A percentile compares a stretch with the other conserved stretches of the same genome.
phyloP scores from a whole-genome alignment of 306 rosid species.

The Lathyrus aphaca region DNA sequence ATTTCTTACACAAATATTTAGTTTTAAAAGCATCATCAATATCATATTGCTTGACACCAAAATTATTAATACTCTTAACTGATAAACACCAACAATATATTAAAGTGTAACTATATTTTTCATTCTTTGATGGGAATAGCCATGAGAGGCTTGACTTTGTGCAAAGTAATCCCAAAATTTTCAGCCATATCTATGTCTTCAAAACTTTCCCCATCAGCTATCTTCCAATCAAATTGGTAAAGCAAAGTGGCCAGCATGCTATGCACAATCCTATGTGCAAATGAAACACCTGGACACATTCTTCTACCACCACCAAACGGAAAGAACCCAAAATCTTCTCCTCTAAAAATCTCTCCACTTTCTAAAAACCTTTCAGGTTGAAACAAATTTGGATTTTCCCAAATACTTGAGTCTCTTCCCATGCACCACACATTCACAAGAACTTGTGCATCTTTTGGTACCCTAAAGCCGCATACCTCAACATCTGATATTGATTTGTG shows the following conservation, averaged over 20 bases:
- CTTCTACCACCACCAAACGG: not conserved
- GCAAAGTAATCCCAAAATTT: not conserved
- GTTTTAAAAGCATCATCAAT: no score
- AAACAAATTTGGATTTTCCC: not conserved
- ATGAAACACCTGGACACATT: not conserved
- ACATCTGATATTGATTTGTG: not conserved
- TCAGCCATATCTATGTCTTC: conserved; percentile 1
- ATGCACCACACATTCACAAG: not conserved
- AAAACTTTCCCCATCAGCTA: not conserved
- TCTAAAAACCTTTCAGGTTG: not conserved
- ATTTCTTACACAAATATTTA: no score
- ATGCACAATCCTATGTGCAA: not conserved
- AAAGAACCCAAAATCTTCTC: not conserved
- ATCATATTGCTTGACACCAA: no score
- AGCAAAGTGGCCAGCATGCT: not conserved
- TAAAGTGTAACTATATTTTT: not conserved
- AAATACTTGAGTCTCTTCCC: not conserved
- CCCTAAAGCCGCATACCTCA: not conserved
- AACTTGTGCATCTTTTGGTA: not conserved
- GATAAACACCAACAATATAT: no score
- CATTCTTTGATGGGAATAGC: not conserved
- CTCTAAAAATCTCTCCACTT: not conserved
- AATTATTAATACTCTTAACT: no score
- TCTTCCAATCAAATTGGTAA: not conserved
- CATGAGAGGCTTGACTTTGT: not conserved